Conservation (phyloP, 768 basidiomycete genomes). For the Neoboletus brunneissimus region DNA sequence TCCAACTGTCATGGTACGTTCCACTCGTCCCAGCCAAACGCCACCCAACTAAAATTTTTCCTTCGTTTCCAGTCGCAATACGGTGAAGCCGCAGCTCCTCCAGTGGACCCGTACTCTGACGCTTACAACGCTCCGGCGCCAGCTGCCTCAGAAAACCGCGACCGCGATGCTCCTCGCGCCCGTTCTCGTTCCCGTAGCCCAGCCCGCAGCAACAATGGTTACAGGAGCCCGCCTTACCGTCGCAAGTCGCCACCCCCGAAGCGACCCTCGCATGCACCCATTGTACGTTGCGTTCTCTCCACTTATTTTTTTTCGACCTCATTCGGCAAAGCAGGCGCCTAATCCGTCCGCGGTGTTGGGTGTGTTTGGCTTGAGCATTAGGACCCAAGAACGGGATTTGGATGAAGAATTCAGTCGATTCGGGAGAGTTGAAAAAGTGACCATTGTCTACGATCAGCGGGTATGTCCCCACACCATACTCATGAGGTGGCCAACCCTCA, state of each 20-base stretch:
- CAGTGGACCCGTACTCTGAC: conserved; percentile 80
- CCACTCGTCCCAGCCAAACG: conserved; percentile 5
- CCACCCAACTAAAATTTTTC: conserved; percentile 1
- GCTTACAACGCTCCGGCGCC: conserved; percentile 69
- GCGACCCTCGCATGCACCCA: conserved; percentile 67
- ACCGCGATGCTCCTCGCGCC: conserved; percentile 58
- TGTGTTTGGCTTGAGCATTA: conserved; percentile 97
- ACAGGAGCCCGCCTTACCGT: conserved; percentile 55
- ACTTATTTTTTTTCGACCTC: conserved; percentile 27
- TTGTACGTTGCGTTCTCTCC: conserved; percentile 46
- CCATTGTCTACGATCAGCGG: conserved; percentile 94
- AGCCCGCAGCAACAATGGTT: conserved; percentile 50
- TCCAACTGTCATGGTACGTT: conserved; percentile 68
- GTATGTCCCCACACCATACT: conserved; percentile 43
- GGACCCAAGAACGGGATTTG: conserved; percentile 89
- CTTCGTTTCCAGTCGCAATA: conserved; percentile 47
- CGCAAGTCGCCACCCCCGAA: conserved; percentile 61
- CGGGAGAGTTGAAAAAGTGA: conserved; percentile 91
- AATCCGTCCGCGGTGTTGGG: conserved; percentile 88
- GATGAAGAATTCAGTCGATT: conserved; percentile 91
- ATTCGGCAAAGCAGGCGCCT: conserved; percentile 65
- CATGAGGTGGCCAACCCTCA: conserved; percentile 15
- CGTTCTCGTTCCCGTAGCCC: conserved; percentile 78
- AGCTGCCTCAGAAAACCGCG: conserved; percentile 43
- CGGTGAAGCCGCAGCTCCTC: conserved; percentile 54